phyloP scores from a whole-genome alignment of 805 yeast species.

The Wickerhamiella spandovensis region DNA sequence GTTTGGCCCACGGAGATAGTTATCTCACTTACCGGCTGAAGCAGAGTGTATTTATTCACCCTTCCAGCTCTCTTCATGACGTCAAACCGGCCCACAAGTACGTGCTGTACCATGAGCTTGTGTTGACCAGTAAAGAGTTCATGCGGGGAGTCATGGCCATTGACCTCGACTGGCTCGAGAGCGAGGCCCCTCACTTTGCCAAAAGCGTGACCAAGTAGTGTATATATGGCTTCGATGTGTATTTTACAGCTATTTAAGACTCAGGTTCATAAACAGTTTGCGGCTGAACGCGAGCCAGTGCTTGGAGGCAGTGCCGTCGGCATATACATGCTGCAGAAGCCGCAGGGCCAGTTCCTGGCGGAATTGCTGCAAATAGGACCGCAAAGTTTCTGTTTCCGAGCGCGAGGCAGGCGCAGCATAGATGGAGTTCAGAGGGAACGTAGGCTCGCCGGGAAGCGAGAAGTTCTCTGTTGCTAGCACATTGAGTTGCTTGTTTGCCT shows the following conservation, averaged over 20 bases:
- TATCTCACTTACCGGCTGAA: constrained; percentile 57
- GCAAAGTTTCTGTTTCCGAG: constrained; percentile 63
- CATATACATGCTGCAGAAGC: constrained; percentile 54
- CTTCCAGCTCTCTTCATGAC: constrained; percentile 61
- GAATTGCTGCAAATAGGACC: constrained; percentile 76
- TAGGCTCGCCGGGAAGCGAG: constrained; percentile 87
- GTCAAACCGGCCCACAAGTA: constrained; percentile 42
- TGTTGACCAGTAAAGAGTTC: constrained; percentile 76
- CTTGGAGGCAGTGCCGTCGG: constrained; percentile 46
- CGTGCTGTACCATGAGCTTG: constrained; percentile 67
- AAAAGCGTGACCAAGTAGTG: not conserved
- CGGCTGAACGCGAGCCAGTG: constrained; percentile 93
- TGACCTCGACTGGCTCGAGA: constrained; percentile 70
- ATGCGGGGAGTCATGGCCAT: constrained; percentile 82
- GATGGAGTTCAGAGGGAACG: constrained; percentile 80
- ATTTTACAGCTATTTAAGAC: constrained; percentile 32
- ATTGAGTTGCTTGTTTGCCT: constrained; percentile 41
- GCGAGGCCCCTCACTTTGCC: constrained; percentile 28
- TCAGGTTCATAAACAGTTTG: constrained; percentile 90
- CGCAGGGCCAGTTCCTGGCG: constrained; percentile 87
- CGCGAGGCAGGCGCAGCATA: constrained; percentile 61
- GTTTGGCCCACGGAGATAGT: constrained; percentile 49
- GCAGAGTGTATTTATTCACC: constrained; percentile 65
- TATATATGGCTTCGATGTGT: not conserved
- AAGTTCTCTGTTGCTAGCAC: constrained; percentile 81